A percentile compares a stretch with the other conserved stretches of the same genome.
phyloP scores from a whole-genome alignment of 2,329 filamentous ascomycete genomes.

The Colletotrichum gloeosporioides region DNA sequence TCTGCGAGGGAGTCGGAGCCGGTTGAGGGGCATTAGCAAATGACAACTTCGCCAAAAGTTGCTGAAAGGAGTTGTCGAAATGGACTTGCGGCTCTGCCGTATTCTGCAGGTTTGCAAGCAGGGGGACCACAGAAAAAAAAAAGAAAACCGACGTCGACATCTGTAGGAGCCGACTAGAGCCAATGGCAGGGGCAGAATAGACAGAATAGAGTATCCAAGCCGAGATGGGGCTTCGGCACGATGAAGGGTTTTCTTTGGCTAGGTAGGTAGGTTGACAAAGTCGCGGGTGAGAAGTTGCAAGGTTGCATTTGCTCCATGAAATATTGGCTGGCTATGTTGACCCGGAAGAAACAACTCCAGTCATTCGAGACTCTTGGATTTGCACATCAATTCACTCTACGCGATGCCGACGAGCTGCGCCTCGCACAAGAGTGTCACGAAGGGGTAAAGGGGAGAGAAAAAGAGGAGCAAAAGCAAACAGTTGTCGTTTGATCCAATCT shows the following conservation, averaged over 20 bases:
- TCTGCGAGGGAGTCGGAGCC: not conserved
- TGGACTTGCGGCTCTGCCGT: constrained; percentile 2
- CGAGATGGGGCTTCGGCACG: not conserved
- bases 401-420: not conserved
- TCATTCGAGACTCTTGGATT: not conserved
- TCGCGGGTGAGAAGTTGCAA: not conserved
- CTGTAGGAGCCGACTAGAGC: not conserved
- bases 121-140: not conserved
- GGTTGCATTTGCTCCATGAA: not conserved
- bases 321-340: not conserved
- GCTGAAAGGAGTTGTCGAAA: not conserved
- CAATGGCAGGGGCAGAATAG: not conserved
- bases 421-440: not conserved
- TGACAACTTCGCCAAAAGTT: not conserved
- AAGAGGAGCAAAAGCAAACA: constrained; percentile 3
- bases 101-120: not conserved
- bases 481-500: constrained; percentile 16
- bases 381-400: no score
- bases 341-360: not conserved
- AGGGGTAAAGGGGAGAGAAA: not conserved
- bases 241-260: not conserved
- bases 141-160: not conserved
- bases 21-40: not conserved
- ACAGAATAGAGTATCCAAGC: not conserved
- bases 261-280: no score